Conservation (phyloP, 345 rosid species). For the Aquilaria yunnanensis region DNA sequence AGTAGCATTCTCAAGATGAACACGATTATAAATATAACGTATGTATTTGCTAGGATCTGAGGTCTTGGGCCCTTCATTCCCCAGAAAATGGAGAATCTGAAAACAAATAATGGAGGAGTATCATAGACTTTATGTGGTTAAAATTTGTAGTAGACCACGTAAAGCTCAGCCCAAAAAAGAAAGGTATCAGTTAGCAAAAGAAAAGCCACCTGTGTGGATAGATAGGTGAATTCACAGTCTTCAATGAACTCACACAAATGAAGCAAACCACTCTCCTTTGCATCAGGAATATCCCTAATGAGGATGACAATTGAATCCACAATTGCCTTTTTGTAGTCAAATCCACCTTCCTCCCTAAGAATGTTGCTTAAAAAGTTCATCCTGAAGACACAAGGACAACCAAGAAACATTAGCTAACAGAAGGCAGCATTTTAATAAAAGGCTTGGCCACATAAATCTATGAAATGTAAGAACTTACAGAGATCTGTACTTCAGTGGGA, state of each 20-base stretch:
- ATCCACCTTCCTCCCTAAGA: conserved; percentile 94
- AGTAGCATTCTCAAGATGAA: conserved; percentile 92
- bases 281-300: conserved; percentile 88
- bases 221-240: conserved; percentile 95
- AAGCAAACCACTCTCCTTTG: conserved; percentile 86
- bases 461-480: conserved; percentile 39
- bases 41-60: conserved; percentile 86
- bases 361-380: conserved; percentile 95
- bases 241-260: conserved; percentile 93
- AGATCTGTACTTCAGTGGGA: conserved; percentile 85
- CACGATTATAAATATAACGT: conserved; percentile 85
- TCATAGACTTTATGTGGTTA: background rate
- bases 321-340: conserved; percentile 86
- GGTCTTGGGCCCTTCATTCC: conserved; percentile 84
- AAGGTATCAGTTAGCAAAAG: background rate
- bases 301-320: conserved; percentile 93
- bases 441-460: background rate
- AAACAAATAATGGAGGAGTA: conserved; percentile 6
- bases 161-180: conserved; percentile 2
- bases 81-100: conserved; percentile 90
- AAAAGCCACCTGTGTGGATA: conserved; percentile 72
- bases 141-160: background rate
- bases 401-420: background rate
- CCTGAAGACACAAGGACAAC: conserved; percentile 35
- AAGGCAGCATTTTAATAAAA: background rate